Base-by-base conservation (phyloP, 768 basidiomycete genomes). In the Clathrus columnatus region DNA sequence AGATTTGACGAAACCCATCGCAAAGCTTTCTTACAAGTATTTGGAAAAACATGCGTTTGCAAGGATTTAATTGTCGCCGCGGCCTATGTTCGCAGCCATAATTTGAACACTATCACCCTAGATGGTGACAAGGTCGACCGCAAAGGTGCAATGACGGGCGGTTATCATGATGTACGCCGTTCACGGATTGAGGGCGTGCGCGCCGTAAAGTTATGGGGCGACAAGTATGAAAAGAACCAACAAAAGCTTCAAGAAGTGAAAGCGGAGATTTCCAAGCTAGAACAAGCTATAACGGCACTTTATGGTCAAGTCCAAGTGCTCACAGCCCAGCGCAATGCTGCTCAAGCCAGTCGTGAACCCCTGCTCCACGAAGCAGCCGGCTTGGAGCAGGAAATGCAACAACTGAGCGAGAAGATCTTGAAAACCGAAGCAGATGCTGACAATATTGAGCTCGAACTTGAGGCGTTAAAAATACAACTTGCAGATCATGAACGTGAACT, bases 61-160 rank as follows among this genome's bases (percentile, higher is more conserved):
- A 81, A 87, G 45, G 91, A 96, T 67, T 79, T 99, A 54, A 85
- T 85, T 7, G 85, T 92, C 60, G 94, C 93, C 21, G 90, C 92
- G 5, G 88, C 90, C 7, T 98, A 96, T 67, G 91, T 94, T 49
- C 87, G 95, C 68, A 88, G 85, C 62, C 93, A 98, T 65, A 85
- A 85, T 1, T 86, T 98, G 66, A 97, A 95, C 70, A 93, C 92
- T 20, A 98, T 98, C 69, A 99, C 96, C 1, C 80, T 96, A 36
- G 94, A 95, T 61, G 96, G 96, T 48, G 96, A 99, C 75, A 92
- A 91, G 65, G 93, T 95, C 51, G 96, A 99, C 67, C 81, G 93
- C 50, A 97, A 95, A 67, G 96, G 96, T 59, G 84, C 94, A 1
- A 71, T 99, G 48, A 98, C 94, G 0, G 96, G 96, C 54, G 96